Base-by-base conservation (phyloP, 2,329 filamentous ascomycete species). In the Colletotrichum horii region DNA sequence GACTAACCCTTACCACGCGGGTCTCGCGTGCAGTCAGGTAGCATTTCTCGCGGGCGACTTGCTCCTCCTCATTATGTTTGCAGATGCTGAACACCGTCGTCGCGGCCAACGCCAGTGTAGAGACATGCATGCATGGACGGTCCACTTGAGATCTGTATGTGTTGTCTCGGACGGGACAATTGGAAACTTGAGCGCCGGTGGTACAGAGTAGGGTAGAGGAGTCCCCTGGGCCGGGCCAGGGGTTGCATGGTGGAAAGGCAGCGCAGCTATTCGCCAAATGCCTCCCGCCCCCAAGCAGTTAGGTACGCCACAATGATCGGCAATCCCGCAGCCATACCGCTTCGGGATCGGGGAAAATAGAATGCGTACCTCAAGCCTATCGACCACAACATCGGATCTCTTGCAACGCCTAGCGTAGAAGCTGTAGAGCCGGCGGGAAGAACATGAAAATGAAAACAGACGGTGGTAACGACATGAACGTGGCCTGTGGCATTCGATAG, bases 231-330 rank as follows among this genome's bases (percentile, higher is more conserved):
- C 38, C 22, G 19, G n/a, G n/a, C 19, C 43, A 52, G 43, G 43
- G 43, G 43, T 48, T 8, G 28, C 11, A n/a, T 48, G 43, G n/a
- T 22, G 43, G 43, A 22, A 48, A 48, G 43, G 26, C 43, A 65
- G 61, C 60, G 58, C 48, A 38, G 43, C 43, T n/a, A 66, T 38
- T 36, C 32, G 43, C 52, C 15, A 30, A 34, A 38, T 30, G 26
- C 34, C 69, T 66, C 65, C 26, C 16, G 62, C 75, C 77, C 72
- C 36, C n/a, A 52, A 76, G 69, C 58, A 24, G 61, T 78, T 72
- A 78, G 77, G 77, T 71, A 67, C 77, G 77, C 77, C 77, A 76
- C 72, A 60, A 38, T 74, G 75, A 74, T 78, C 77, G 77, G 77
- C 75, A 58, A 69, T 73, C 61, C 77, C 77, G 77, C 72, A 64